Percentiles rank a stretch among this genome's conserved stretches.
These are phyloP conservation scores for Shiraia sp. DNA, from an alignment of 2,329 filamentous ascomycete species.

Conservation along the genomic window DNA sequence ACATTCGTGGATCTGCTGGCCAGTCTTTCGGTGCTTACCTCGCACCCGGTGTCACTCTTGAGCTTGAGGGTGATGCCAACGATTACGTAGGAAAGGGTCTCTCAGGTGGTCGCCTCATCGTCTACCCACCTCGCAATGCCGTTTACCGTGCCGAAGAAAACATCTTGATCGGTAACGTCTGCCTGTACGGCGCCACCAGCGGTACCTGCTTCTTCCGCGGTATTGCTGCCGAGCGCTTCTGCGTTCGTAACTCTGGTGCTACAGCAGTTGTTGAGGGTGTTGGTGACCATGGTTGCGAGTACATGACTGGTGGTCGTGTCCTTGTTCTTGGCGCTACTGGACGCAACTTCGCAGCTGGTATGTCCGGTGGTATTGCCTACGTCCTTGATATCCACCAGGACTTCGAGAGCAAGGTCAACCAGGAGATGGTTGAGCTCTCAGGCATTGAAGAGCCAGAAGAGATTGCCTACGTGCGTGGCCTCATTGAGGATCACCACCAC, in stretches of 20 bases:
- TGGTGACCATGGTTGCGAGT: conserved; percentile 96
- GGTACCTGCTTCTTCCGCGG: conserved; percentile 97
- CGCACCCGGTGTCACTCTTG: conserved; percentile 88
- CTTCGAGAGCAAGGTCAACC: conserved; percentile 92
- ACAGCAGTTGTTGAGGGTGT: conserved; percentile 96
- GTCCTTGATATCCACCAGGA: conserved; percentile 87
- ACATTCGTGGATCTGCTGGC: conserved; percentile 93
- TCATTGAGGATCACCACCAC: conserved; percentile 96
- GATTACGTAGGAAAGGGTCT: conserved; percentile 97
- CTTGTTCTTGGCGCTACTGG: conserved; percentile 86
- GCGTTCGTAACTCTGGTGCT: conserved; percentile 93
- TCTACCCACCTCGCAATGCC: conserved; percentile 88
- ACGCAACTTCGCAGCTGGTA: conserved; percentile 96
- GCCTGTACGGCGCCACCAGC: conserved; percentile 88
- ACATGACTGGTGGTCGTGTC: conserved; percentile 96
- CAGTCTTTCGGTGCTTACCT: conserved; percentile 96
- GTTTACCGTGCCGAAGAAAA: conserved; percentile 98
- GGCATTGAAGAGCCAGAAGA: conserved; percentile 82
- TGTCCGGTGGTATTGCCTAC: conserved; percentile 97
- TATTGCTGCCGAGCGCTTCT: conserved; percentile 93
- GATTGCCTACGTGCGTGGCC: conserved; percentile 84
- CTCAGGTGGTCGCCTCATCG: conserved; percentile 87
- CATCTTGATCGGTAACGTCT: conserved; percentile 89
- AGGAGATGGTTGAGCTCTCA: conserved; percentile 94
- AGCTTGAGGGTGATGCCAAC: conserved; percentile 94